Evolutionary conservation across 2,329 filamentous ascomycete species (phyloP), one percentile per base, ranked within the genome.

Genomic region (Immersiporthe knoxdaviesiana): DNA sequence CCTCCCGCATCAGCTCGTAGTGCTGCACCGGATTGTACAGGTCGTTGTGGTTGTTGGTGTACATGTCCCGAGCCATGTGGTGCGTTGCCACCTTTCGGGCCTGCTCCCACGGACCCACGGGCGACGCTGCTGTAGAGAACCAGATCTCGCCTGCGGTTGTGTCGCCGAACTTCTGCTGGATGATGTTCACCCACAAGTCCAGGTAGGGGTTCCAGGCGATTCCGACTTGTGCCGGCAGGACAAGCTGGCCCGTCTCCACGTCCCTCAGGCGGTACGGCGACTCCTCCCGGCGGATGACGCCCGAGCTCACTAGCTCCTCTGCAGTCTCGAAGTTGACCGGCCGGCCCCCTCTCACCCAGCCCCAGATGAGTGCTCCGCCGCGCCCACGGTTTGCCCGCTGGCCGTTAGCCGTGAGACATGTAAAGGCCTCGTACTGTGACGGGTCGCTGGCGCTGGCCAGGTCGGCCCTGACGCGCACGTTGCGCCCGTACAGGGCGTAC

Each of bases 161-260:
- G n/a, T 69, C 64, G 14, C 70, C 70, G 2, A 61, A 47, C 7
- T 52, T 62, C 32, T 71, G 70, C 30, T 71, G 70, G 11, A 71
- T 61, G 21, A 71, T 37, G 35, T 69, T 71, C 47, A 65, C 52
- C 70, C 70, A 71, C 5, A 71, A 64, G 1, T 61, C 58, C 18
- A 71, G 67, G 44, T 65, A 52, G 3, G 67, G 70, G 24, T 71
- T 71, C 70, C 70, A 71, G 10, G 70, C 70, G n/a, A 71, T 71
- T 6, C 67, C 70, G 2, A 66, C 61, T 3, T 68, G 61, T 24
- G 66, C 64, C 27, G 70, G 65, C 16, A 56, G 7, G 14, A 71
- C 44, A 24, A n/a, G 16, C 16, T 71, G 61, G 2, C 67, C 64
- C 5, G 67, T 67, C 0, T 69, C 70, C n/a, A 65, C 35, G 24